Evolutionary conservation across 192 early-diverging fungal species (phyloP).

Genomic region (Dissophora globulifera): DNA sequence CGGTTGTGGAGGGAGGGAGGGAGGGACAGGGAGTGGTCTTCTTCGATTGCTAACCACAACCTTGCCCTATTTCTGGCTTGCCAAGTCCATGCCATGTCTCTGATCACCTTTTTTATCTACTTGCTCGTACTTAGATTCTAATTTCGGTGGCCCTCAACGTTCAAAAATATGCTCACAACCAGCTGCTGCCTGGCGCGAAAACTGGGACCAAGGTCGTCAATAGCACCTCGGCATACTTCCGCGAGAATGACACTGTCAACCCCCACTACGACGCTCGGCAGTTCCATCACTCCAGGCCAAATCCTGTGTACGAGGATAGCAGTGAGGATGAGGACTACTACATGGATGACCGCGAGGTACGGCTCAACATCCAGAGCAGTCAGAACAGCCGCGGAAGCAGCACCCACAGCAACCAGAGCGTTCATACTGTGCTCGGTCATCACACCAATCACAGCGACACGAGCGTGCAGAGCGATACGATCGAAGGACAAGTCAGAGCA

Average conservation of each 20-base stretch:
- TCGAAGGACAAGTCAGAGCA: slow-evolving; percentile 5
- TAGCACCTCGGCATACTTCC: not conserved
- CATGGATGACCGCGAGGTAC: not conserved
- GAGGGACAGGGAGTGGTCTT: too few relatives aligned
- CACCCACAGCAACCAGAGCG: slow-evolving; percentile 6
- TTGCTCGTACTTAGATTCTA: slow-evolving; percentile 63
- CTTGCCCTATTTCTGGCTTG: too few relatives aligned
- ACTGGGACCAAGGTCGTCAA: slow-evolving; percentile 17
- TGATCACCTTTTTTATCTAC: too few relatives aligned
- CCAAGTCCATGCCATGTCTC: too few relatives aligned
- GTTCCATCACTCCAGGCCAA: not conserved
- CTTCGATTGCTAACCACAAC: not conserved
- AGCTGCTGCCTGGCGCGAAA: slow-evolving; percentile 27
- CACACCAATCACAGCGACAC: slow-evolving; percentile 47
- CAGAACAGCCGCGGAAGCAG: slow-evolving; percentile 20
- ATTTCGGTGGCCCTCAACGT: slow-evolving; percentile 79
- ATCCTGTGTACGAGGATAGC: not conserved
- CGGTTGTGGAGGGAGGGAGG: too few relatives aligned
- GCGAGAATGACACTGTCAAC: slow-evolving; percentile 1
- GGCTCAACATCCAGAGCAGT: slow-evolving; percentile 13
- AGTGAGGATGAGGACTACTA: not conserved
- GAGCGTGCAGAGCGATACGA: slow-evolving; percentile 41
- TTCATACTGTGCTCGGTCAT: too few relatives aligned
- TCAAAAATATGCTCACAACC: slow-evolving; percentile 72
- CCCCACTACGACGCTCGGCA: slow-evolving; percentile 12